Percentiles rank a stretch among this genome's conserved stretches.
Evolutionary conservation across 2,329 filamentous ascomycete species (phyloP).

Genomic region (Macrophomina pseudophaseolina): DNA sequence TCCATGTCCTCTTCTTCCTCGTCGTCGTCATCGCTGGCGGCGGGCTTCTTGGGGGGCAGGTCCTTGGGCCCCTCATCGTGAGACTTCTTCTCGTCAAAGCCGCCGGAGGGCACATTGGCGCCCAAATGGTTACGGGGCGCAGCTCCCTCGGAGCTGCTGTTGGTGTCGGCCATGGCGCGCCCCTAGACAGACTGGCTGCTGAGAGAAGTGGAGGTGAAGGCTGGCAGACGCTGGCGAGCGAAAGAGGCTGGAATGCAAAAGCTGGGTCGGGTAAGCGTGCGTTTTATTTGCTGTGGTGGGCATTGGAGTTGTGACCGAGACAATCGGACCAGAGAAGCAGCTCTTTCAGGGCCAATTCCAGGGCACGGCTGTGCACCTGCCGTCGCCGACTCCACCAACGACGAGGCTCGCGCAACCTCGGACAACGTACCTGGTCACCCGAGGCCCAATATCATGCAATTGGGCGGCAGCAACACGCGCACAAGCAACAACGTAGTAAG

Average conservation of each 20-base stretch:
- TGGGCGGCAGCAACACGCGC: constrained; percentile 1
- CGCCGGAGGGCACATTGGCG: constrained; percentile 34
- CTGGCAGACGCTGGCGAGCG: not conserved
- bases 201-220: not conserved
- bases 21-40: constrained; percentile 62
- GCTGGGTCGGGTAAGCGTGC: constrained; percentile 8
- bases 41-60: constrained; percentile 31
- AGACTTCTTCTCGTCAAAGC: constrained; percentile 37
- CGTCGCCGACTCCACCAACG: not conserved
- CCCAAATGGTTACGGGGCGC: constrained; percentile 35
- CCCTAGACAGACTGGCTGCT: constrained; percentile 9
- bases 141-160: constrained; percentile 12
- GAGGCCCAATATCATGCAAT: constrained; percentile 15
- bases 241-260: constrained; percentile 5
- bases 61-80: constrained; percentile 30
- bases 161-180: constrained; percentile 25
- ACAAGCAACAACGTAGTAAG: not conserved
- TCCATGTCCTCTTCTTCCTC: constrained; percentile 86
- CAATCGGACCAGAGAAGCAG: not conserved
- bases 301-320: not conserved
- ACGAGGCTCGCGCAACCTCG: not conserved
- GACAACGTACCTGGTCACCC: constrained; percentile 7
- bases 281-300: constrained; percentile 18
- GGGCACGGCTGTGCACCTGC: not conserved
- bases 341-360: not conserved